A percentile compares a stretch with the other conserved stretches of the same genome.
Evolutionary conservation across 495 filamentous ascomycete genomes (phyloP).

Genomic region (Penicillium subrubescens): DNA sequence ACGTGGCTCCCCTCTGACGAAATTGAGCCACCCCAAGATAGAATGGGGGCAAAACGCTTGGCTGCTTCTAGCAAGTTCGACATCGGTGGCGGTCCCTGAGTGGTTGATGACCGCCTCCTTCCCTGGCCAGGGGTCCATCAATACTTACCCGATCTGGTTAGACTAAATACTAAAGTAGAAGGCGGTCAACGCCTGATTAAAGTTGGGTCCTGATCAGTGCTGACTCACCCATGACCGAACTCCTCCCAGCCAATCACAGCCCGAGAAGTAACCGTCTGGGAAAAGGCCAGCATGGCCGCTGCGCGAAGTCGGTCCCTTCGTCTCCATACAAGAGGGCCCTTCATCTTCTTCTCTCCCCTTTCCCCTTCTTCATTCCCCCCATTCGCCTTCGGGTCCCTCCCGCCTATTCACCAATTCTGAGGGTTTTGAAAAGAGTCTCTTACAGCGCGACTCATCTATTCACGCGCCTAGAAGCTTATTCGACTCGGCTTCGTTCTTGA

Average conservation of each 20-base stretch:
- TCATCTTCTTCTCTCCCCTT: slow-evolving; percentile 18
- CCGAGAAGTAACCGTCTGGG: slow-evolving; percentile 46
- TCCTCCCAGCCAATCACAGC: slow-evolving; percentile 36
- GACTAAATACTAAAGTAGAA: slow-evolving; percentile 9
- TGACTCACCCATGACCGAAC: slow-evolving; percentile 29
- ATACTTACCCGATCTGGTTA: slow-evolving; percentile 6
- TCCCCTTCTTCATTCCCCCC: slow-evolving; percentile 24
- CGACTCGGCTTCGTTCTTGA: slow-evolving; percentile 1
- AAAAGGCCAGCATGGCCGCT: slow-evolving; percentile 55
- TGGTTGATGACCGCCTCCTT: slow-evolving; percentile 4
- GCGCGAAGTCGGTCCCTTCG: slow-evolving; percentile 19
- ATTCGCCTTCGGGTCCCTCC: slow-evolving; percentile 25
- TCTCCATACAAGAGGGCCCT: slow-evolving; percentile 33
- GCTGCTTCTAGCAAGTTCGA: slow-evolving; percentile 39
- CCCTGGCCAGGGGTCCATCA: slow-evolving; percentile 14
- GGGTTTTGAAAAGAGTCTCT: slow-evolving; percentile 29
- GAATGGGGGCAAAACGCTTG: slow-evolving; percentile 14
- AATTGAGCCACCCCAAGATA: slow-evolving; percentile 1
- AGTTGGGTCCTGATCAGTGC: not conserved
- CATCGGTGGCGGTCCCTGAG: slow-evolving; percentile 22
- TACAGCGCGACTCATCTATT: slow-evolving; percentile 14
- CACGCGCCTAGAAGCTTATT: slow-evolving; percentile 18
- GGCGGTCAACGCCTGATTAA: slow-evolving; percentile 30
- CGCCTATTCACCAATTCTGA: slow-evolving; percentile 12
- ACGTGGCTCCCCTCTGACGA: not conserved